These are phyloP conservation scores for Hypoxylon fuscum DNA, from an alignment of 495 filamentous ascomycete genomes.

Conservation along the genomic window DNA sequence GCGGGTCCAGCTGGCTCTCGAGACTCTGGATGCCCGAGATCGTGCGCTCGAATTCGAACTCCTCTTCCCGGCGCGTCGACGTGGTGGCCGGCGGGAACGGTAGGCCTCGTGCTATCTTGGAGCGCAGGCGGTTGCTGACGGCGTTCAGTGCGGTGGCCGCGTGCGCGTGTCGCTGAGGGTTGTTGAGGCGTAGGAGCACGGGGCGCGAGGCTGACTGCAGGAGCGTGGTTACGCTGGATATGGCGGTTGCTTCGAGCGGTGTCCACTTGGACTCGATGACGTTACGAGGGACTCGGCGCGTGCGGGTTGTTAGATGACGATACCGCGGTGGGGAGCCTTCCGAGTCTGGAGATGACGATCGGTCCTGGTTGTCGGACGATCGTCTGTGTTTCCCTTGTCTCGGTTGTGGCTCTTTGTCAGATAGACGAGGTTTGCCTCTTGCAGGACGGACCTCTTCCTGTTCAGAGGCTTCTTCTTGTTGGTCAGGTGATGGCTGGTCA, in stretches of 20 bases:
- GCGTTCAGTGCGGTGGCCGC: slow-evolving; percentile 46
- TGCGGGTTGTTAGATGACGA: slow-evolving; percentile 51
- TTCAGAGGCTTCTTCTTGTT: slow-evolving; percentile 2
- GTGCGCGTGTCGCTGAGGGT: slow-evolving; percentile 47
- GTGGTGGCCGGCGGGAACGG: slow-evolving; percentile 54
- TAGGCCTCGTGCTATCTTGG: slow-evolving; percentile 50
- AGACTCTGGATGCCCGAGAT: slow-evolving; percentile 48
- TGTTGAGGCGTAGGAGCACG: slow-evolving; percentile 52
- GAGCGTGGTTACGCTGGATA: slow-evolving; percentile 48
- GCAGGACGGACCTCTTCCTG: slow-evolving; percentile 15
- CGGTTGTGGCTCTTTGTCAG: slow-evolving; percentile 8
- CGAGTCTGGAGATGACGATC: slow-evolving; percentile 38
- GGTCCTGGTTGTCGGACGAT: slow-evolving; percentile 25
- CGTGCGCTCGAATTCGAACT: slow-evolving; percentile 57
- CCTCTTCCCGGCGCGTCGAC: slow-evolving; percentile 46
- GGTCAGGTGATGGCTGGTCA: slow-evolving; percentile 13
- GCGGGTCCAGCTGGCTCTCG: slow-evolving; percentile 52
- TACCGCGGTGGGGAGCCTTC: slow-evolving; percentile 39
- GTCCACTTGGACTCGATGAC: slow-evolving; percentile 58
- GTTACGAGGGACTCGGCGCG: slow-evolving; percentile 51
- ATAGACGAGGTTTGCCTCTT: slow-evolving; percentile 9
- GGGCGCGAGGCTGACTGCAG: slow-evolving; percentile 50
- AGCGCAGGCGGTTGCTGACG: slow-evolving; percentile 46
- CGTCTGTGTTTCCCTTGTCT: slow-evolving; percentile 15
- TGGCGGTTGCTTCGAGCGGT: slow-evolving; percentile 48